Base-by-base conservation (phyloP, 305 asterid genomes). In the Solanum aculeatissimum region DNA sequence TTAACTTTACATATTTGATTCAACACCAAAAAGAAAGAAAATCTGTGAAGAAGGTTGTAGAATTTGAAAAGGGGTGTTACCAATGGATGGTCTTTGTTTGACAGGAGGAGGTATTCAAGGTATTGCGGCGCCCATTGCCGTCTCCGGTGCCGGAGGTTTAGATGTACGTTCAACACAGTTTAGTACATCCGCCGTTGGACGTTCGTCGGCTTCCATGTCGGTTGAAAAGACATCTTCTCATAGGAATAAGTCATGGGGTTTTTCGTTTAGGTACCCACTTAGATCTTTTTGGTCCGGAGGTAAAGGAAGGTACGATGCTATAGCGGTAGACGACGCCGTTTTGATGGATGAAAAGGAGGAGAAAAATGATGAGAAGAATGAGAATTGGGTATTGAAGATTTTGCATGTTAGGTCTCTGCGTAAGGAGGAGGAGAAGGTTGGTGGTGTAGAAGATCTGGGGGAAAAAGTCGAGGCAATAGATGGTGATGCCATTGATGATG, bases 91-190 rank as follows among this genome's bases (percentile, higher is more conserved):
- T 88, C 63, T 95, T 84, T 92, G 93, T 87, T 87, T 95, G 42
- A 95, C 92, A 84, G 93, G 94, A 11, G 98, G 94, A 11, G 98
- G 94, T 87, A 86, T 94, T 85, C 97, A 89, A 23, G 90, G 91
- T 9, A 83, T 94, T 85, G 87, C 91, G 49, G 68, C 92, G 79
- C 90, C 96, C 85, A 87, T 90, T 86, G 74, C 92, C 25, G 89
- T 88, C 9, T 80, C 86, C 15, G 95, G 90, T 1, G 32, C 85
- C 18, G 84, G 93, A 78, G 54, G 83, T 88, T 65, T 91, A 92
- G 85, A 89, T 54, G 51, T 91, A 78, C 88, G 97, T 47, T 62
- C 87, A 6, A 82, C 71, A 29, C 90, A 86, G 25, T 69, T 71
- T 86, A 83, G 88, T 69, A 42, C 85, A 79, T 75, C 71, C 43